These are phyloP conservation scores for Rhododendron molle DNA, from an alignment of 148 eudicot species.

Conservation along the genomic window DNA sequence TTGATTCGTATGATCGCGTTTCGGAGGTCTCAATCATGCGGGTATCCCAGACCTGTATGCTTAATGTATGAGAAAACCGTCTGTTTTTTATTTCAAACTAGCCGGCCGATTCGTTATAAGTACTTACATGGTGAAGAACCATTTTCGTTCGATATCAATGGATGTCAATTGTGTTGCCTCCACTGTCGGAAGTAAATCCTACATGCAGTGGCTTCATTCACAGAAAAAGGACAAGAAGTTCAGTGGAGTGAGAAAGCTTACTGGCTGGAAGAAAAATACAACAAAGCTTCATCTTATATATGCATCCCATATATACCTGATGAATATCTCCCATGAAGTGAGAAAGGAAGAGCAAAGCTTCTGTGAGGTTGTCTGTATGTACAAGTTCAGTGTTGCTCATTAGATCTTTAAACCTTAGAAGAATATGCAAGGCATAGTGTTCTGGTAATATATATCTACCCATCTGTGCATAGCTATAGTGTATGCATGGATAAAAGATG, in stretches of 20 bases:
- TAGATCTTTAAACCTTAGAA: not conserved
- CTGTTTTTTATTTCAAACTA: not conserved
- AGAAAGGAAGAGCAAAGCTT: constrained; percentile 76
- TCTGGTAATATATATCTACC: not conserved
- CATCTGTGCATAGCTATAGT: not conserved
- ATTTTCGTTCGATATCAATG: constrained; percentile 73
- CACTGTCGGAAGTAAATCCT: constrained; percentile 51
- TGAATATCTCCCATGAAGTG: constrained; percentile 81
- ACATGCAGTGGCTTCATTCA: constrained; percentile 46
- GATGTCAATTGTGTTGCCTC: constrained; percentile 74
- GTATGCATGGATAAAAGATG: not conserved
- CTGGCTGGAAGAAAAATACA: not conserved
- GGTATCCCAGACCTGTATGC: constrained; percentile 62
- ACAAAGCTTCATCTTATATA: not conserved
- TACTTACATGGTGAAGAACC: constrained; percentile 71
- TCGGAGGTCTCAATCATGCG: constrained; percentile 65
- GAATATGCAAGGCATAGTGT: not conserved
- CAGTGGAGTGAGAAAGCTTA: no score
- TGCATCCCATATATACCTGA: constrained; percentile 37
- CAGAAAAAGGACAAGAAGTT: not conserved
- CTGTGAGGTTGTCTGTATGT: constrained; percentile 64
- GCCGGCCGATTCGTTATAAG: no score
- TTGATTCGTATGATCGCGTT: constrained; percentile 35
- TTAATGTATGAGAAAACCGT: not conserved
- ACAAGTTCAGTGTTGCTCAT: not conserved